phyloP scores from a whole-genome alignment of 1,284 basidiomycete species.

The Boletus holoroseus region DNA sequence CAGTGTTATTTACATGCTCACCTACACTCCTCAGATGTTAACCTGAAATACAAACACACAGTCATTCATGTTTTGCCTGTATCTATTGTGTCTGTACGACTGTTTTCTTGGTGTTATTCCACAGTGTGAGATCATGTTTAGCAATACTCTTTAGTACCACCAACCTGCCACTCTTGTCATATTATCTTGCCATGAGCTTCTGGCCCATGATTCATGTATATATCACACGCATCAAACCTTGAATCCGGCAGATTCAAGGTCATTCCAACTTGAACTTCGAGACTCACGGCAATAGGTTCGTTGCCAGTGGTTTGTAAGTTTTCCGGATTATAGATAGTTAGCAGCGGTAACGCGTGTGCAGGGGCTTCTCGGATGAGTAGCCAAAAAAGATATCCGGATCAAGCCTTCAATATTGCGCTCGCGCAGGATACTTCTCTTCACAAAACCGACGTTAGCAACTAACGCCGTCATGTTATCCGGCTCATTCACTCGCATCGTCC shows the following conservation, averaged over 20 bases:
- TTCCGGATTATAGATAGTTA: no score
- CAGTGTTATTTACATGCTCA: not conserved
- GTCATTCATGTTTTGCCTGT: slow-evolving; percentile 7
- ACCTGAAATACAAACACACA: slow-evolving; percentile 11
- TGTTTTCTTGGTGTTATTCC: slow-evolving; percentile 9
- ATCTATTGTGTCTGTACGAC: slow-evolving; percentile 19
- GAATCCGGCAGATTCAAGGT: no score
- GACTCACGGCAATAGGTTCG: no score
- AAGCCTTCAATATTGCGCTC: not conserved
- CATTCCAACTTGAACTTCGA: no score
- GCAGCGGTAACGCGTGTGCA: not conserved
- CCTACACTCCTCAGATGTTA: not conserved
- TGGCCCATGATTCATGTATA: not conserved
- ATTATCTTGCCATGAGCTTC: not conserved
- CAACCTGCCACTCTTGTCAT: not conserved
- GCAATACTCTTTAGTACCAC: not conserved
- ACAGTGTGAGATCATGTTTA: not conserved
- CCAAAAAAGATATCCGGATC: not conserved
- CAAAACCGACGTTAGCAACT: not conserved
- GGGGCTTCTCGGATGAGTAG: not conserved
- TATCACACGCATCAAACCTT: not conserved
- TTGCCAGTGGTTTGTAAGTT: no score
- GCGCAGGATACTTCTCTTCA: not conserved
- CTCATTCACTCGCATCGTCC: slow-evolving; percentile 62
- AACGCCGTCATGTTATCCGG: slow-evolving; percentile 22